Base-by-base conservation (phyloP, 306 rosid genomes). In the Casuarina equisetifolia region DNA sequence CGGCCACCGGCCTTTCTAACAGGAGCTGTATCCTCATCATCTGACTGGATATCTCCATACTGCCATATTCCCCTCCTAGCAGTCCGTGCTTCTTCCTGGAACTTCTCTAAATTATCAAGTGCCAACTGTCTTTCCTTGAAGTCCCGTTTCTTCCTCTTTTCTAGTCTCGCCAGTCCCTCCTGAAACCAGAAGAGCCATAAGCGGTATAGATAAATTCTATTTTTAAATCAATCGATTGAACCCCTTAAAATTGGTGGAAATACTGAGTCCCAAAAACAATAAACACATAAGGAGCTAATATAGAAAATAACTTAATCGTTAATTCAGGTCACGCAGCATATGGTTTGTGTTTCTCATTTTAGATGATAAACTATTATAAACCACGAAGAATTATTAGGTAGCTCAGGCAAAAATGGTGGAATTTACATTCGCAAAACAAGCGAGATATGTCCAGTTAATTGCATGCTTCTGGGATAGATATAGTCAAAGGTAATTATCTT, bases 151-250 rank as follows among this genome's bases (percentile, higher is more conserved):
- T 81, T 92, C 64, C 82, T 91, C 73, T 92, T 95, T 82, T 95
- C 99, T 54, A 81, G 59, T 81, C 90, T 84, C 77, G 93, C 99
- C 55, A 91, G 90, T 76, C 99, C 99, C 75, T 95, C 97, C 99
- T 95, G 91, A 7, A 87, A 86, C 77, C 51, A 42, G 76, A 59
- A 57, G 71, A 51, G 35, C 61, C 55, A 52, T 19, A 40, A 66
- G 35, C 40, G 16, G 51, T 48, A 9, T 9, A 48, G 51, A 10
- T 48, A 48, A 48, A 48, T 11, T 58, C 4, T 25, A 25, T 25
- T 58, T 58, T 38, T 58, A 58, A 25, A 25, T 58, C 64, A 55
- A 36, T 63, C 38, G 45, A 36, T 35, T 62, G 36, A 12, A 44
- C 38, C 3, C 69, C 38, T 36, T 20, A 1, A 66, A 66, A 66